These are phyloP conservation scores for Passalora sequoiae DNA, from an alignment of 2,329 filamentous ascomycete species.

Conservation along the genomic window DNA sequence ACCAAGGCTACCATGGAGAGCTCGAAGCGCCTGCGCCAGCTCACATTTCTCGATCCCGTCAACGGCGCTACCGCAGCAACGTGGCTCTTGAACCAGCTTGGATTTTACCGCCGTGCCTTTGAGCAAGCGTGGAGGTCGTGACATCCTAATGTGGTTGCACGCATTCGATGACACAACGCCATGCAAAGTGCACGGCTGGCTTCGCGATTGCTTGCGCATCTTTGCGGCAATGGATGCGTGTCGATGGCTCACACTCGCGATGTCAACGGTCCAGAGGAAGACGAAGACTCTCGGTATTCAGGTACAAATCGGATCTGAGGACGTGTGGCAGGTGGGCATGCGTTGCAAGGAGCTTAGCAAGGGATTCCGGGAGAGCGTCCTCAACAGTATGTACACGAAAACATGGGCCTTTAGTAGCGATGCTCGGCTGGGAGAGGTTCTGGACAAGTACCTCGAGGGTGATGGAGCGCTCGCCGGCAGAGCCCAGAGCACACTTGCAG, in stretches of 20 bases:
- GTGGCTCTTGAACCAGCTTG: background rate
- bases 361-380: background rate
- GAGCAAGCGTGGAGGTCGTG: background rate
- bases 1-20: background rate
- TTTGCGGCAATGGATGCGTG: background rate
- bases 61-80: background rate
- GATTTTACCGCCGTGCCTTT: too few relatives aligned
- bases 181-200: slow-evolving; percentile 2
- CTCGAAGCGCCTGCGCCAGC: background rate
- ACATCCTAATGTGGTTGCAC: background rate
- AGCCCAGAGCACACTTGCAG: background rate
- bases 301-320: background rate
- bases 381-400: background rate
- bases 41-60: background rate
- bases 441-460: slow-evolving; percentile 1
- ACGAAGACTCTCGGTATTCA: background rate
- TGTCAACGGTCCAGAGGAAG: background rate
- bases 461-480: background rate
- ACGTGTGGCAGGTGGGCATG: background rate
- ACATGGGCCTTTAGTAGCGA: background rate
- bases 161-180: background rate
- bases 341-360: background rate
- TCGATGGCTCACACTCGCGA: background rate
- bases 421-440: background rate
- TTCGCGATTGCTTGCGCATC: background rate